Base-by-base conservation (phyloP, 352 stramenopile genomes). In the Phytopythium oedochilum region DNA sequence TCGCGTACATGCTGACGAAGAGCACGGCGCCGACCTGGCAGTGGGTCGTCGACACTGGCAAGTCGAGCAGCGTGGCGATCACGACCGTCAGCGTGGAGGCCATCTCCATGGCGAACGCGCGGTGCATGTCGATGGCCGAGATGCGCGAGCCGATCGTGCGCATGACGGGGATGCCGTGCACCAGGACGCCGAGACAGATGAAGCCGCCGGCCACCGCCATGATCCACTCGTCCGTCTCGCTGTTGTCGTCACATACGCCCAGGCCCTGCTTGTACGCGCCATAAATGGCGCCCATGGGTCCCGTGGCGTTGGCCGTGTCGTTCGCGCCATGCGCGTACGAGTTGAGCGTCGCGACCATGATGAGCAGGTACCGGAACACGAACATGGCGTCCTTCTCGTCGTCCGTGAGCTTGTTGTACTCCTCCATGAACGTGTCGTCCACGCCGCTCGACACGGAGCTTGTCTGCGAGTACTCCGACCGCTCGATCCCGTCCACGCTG, bases 311-410 rank as follows among this genome's bases (percentile, higher is more conserved):
- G 25, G 81, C 78, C 2, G 88, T 76, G 59, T 95, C 83, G 61
- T 92, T 93, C 25, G 82, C 73, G 34, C 85, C 85, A 63, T 95
- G 85, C 9, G 71, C 67, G 64, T 89, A 93, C 20, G 80, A 84
- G 53, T 86, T 75, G 20, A 91, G 57, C 36, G 62, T 79, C 38
- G 82, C 73, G 18, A 85, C 88, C 40, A 92, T 68, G 43, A 94
- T 74, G 58, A 93, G 73, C 31, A 92, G 50, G 63, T 81, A 86
- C 48, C 68, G 85, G 60, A 71, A 70, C 59, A 68, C 61, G 36
- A 49, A 71, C 59, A 69, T 66, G 43, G 66, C 64, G 53, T 72
- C 64, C 39, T 80, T 55, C 39, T 85, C 50, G 34, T 71, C 57
- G 5, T 65, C 49, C 17, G 58, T 59, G 6, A 80, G 55, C 6